Evolutionary conservation across 331 rosid genomes (phyloP).

Genomic region (Quercus phellos): DNA sequence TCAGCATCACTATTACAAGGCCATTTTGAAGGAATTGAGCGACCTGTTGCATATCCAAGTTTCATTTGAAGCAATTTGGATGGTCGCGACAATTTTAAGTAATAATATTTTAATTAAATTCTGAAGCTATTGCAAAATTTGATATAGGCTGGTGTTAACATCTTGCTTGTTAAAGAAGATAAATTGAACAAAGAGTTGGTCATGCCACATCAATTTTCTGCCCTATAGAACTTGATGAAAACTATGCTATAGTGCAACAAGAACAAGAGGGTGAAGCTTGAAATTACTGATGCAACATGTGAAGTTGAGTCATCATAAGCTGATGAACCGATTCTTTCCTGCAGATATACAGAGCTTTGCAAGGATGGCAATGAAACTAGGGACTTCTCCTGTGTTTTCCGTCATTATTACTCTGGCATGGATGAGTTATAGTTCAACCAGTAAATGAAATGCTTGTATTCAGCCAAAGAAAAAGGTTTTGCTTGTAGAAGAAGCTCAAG

Average conservation of each 20-base stretch:
- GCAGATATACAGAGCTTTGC: constrained; percentile 66
- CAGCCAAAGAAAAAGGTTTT: too few species aligned
- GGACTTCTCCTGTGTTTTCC: constrained; percentile 82
- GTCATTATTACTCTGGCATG: constrained; percentile 62
- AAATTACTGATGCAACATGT: neutral
- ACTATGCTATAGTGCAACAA: neutral
- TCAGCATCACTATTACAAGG: neutral
- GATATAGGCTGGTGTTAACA: neutral
- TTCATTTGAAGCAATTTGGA: neutral
- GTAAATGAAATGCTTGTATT: neutral
- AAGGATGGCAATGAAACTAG: constrained; percentile 44
- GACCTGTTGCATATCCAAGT: neutral
- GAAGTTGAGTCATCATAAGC: neutral
- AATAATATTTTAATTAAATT: neutral
- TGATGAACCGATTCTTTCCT: constrained; percentile 9
- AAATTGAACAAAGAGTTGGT: neutral
- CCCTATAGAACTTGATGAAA: neutral
- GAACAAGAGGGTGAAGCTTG: neutral
- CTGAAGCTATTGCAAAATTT: neutral
- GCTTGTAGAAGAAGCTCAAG: neutral
- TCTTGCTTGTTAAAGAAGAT: neutral
- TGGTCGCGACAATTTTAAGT: too few species aligned
- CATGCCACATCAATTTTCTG: neutral
- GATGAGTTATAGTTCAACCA: constrained; percentile 32
- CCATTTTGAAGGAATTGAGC: neutral